Conservation (phyloP, 441 rosid genomes). For the Croton laevigatus region DNA sequence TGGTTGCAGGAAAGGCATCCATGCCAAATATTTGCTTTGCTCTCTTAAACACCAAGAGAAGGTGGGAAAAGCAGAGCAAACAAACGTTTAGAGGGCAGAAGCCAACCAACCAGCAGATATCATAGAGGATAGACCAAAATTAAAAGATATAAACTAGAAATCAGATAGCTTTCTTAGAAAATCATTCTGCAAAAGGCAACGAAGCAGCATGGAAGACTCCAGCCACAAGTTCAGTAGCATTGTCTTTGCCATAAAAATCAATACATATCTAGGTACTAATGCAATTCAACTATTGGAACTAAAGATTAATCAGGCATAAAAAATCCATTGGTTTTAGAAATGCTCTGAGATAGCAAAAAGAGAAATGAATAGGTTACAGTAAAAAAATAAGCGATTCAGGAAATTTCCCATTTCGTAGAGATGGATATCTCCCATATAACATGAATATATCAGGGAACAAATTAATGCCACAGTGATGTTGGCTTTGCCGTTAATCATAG, state of each 20-base stretch:
- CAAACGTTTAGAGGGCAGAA: not conserved
- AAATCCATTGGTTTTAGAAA: not conserved
- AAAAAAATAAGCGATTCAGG: not conserved
- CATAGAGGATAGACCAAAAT: not conserved
- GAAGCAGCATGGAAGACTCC: not conserved
- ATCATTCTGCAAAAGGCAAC: not conserved
- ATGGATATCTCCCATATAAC: not conserved
- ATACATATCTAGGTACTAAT: not conserved
- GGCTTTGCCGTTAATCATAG: not conserved
- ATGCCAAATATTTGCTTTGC: not conserved
- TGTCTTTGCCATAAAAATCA: slow-evolving; percentile 2
- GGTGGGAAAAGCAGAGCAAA: slow-evolving; percentile 1
- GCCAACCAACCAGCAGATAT: not conserved
- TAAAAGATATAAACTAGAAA: not conserved
- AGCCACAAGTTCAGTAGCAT: not conserved
- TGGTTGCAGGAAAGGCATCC: not conserved
- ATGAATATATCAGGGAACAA: not conserved
- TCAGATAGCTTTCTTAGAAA: no score
- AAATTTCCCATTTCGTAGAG: not conserved
- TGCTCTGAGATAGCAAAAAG: not conserved
- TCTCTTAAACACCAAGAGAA: not conserved
- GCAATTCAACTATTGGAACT: not conserved
- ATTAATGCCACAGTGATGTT: not conserved
- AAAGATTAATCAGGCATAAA: not conserved
- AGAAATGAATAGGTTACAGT: not conserved